Evolutionary conservation across 179 eudicot genomes (phyloP), one percentile per base, ranked within the genome.

Genomic region (Beta lomatogona): DNA sequence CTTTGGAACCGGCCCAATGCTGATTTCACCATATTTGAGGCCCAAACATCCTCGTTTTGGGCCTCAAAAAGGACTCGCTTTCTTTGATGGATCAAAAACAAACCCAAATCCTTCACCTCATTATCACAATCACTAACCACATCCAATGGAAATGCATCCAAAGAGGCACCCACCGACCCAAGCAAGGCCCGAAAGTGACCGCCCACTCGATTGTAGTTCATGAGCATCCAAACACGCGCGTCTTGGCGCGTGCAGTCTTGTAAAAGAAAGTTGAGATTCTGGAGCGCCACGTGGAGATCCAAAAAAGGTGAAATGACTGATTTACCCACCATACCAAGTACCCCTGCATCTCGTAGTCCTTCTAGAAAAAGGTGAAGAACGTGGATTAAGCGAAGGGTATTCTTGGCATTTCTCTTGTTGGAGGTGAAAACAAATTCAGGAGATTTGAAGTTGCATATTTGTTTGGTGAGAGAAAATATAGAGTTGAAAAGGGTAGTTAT

Each of bases 151-250:
- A 91, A 64, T 9, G 85, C 86, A 59, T 90, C 89, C 61, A 91
- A 46, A 4, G 89, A 85, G 1, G 70, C 81, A 19, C 83, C 86
- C 7, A 90, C 21, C 1, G 88, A 80, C 73, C 89, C 83, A 22
- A 87, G 55, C 73, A 89, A 74, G 41, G 46, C 82, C 58, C 83
- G 82, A 41, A 92, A 89, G 36, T 82, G 88, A 31, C 67, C 10
- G n/a, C 89, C 82, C 15, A 88, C 91, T 0, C 59, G 16, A 3
- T 75, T 85, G 1, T 88, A 86, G 15, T 87, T 87, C 82, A 83
- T 44, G 12, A 92, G 76, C 87, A 94, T 86, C 95, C 87, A 93
- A 4, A 87, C 59, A 65, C 92, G 90, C 54, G 93, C 86, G 78
- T 86, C 98, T 3, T 71, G 85, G 73, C 90, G 90, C 22, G 86